Evolutionary conservation across 352 stramenopile genomes (phyloP).

Genomic region (Peronospora destructor): DNA sequence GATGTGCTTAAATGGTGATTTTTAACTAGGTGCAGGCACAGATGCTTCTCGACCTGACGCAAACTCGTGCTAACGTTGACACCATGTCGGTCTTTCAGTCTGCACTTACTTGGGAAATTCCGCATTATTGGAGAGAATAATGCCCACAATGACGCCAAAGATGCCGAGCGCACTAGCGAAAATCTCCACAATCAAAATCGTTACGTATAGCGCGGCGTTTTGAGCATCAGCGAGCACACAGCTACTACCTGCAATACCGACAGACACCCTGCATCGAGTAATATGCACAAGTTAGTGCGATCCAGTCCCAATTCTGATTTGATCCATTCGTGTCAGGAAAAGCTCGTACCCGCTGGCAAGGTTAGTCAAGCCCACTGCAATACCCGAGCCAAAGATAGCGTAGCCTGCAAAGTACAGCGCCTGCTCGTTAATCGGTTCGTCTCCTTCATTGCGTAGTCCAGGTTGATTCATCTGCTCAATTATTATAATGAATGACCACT

Average conservation of each 20-base stretch:
- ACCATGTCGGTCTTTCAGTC: not conserved
- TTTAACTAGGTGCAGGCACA: conserved; percentile 12
- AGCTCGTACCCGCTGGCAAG: conserved; percentile 86
- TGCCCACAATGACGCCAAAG: conserved; percentile 97
- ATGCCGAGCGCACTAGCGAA: conserved; percentile 98
- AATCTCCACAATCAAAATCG: conserved; percentile 99
- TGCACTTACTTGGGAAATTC: conserved; percentile 85
- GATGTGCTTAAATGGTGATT: conserved; percentile 27
- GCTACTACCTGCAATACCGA: conserved; percentile 96
- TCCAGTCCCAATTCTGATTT: not conserved
- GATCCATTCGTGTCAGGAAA: not conserved
- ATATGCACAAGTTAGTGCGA: conserved; percentile 7
- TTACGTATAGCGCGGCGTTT: conserved; percentile 97
- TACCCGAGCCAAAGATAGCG: conserved; percentile 94
- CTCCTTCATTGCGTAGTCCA: conserved; percentile 42
- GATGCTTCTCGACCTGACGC: conserved; percentile 1
- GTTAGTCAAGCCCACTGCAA: conserved; percentile 98
- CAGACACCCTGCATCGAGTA: conserved; percentile 79
- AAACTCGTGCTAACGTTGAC: conserved; percentile 2
- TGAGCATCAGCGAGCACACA: conserved; percentile 98
- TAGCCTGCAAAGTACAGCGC: conserved; percentile 95
- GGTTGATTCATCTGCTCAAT: conserved; percentile 66
- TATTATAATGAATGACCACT: not conserved
- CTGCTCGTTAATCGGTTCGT: conserved; percentile 68
- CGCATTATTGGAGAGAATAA: conserved; percentile 97